Evolutionary conservation across 2,329 filamentous ascomycete genomes (phyloP), one percentile per base, ranked within the genome.

Genomic region (Diaporthe citrichinensis): DNA sequence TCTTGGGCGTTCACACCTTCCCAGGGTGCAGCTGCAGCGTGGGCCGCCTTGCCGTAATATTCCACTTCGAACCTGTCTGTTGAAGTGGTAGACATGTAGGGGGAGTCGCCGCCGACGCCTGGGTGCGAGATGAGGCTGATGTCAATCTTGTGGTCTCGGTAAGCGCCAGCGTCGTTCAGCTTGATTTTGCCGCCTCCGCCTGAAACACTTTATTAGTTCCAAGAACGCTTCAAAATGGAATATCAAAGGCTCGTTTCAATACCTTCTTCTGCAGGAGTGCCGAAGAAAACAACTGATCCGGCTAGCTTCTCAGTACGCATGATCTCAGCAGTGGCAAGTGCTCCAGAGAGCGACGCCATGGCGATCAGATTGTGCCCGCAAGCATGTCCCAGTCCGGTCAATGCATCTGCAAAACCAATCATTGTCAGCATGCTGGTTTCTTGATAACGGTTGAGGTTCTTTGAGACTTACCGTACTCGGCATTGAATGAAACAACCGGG

Each of bases 181-280:
- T 82, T 81, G 9, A 81, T 79, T 77, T 87, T 87, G 28, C 86
- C 86, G 5, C 84, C 85, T 41, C 84, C 85, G 10, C 84, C 84
- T 77, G 17, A 4, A 34, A 49, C 6, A 7, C 8, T 23, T 31
- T 0, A 15, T 65, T 25, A 65, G 61, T 9, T 1, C 1, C 2
- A 17, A 28, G 2, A 20, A 10, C 15, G 15, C 5, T n/a, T 34
- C 41, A 34, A 34, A 1, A 34, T 12, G 1, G 17, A 23, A 23
- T 20, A 46, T 31, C 2, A 14, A 1, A 25, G 8, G n/a, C 7
- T 4, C 9, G 39, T 41, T 28, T 10, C 0, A 6, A 23, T 65
- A 65, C 61, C 61, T n/a, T 87, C 85, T 62, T 87, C 85, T 3
- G 85, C 86, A 0, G 85, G 85, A 0, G 85, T 87, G 1, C 86